Percentiles rank a stretch among this genome's conserved stretches.
Conservation (phyloP, 2,329 filamentous ascomycete genomes). For the Elsinoe ampelina region DNA sequence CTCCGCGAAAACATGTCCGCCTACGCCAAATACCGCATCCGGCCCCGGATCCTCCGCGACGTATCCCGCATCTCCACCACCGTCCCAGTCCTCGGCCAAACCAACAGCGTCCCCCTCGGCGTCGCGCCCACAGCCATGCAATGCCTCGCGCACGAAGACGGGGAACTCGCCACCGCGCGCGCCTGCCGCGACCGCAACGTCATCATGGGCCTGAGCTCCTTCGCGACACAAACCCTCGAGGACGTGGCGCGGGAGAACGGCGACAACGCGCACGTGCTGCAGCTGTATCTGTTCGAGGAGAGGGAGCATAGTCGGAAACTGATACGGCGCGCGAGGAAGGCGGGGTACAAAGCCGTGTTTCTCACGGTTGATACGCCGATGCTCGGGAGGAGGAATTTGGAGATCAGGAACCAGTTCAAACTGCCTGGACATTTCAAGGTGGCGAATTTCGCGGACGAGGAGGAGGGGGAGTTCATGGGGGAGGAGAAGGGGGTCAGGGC, state of each 20-base stretch:
- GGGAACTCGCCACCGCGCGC: slow-evolving; percentile 42
- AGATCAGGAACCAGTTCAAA: slow-evolving; percentile 46
- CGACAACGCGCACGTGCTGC: slow-evolving; percentile 41
- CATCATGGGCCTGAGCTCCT: slow-evolving; percentile 43
- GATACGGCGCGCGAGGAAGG: slow-evolving; percentile 27
- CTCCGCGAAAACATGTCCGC: slow-evolving; percentile 43
- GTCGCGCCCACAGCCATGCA: slow-evolving; percentile 48
- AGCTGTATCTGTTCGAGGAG: slow-evolving; percentile 47
- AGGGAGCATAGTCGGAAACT: slow-evolving; percentile 39
- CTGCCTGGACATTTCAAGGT: slow-evolving; percentile 28
- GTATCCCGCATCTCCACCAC: slow-evolving; percentile 33
- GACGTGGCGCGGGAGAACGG: slow-evolving; percentile 36
- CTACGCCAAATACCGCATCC: slow-evolving; percentile 39
- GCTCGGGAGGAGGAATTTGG: slow-evolving; percentile 45
- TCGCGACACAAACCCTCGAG: slow-evolving; percentile 42
- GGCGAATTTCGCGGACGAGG: slow-evolving; percentile 27
- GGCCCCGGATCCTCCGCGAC: slow-evolving; percentile 32
- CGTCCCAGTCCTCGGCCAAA: slow-evolving; percentile 38
- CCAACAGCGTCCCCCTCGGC: slow-evolving; percentile 42
- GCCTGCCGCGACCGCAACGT: slow-evolving; percentile 38
- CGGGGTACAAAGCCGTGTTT: slow-evolving; percentile 47
- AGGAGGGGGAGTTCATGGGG: slow-evolving; percentile 17
- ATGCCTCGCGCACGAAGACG: slow-evolving; percentile 43
- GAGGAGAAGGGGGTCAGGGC: slow-evolving; percentile 15
- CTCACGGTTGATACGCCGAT: slow-evolving; percentile 49